Percentiles rank a stretch among this genome's conserved stretches.
Conservation (phyloP, 148 eudicot species). For the Heliamphora exappendiculata region DNA sequence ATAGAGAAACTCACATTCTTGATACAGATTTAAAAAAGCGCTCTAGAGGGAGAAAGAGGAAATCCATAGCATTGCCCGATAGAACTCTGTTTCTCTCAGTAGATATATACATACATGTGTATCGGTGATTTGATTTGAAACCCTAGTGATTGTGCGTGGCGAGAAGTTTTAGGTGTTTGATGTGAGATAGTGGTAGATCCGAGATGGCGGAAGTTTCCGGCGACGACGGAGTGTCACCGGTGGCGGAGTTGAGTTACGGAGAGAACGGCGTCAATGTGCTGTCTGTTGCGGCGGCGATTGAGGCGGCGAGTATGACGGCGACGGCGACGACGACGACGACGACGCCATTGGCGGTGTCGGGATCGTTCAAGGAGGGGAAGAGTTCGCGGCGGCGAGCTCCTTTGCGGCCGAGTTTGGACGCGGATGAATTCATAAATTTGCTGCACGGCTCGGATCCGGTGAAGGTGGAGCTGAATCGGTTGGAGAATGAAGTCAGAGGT, state of each 20-base stretch:
- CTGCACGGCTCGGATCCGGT: slow-evolving; percentile 99
- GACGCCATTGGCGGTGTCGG: slow-evolving; percentile 38
- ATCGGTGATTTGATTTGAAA: neutral
- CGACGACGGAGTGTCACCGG: slow-evolving; percentile 13
- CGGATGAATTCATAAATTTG: slow-evolving; percentile 71
- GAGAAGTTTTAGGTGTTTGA: slow-evolving; percentile 11
- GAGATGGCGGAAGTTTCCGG: slow-evolving; percentile 36
- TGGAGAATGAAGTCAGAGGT: slow-evolving; percentile 96
- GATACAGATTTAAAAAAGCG: slow-evolving; percentile 1
- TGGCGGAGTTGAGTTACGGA: slow-evolving; percentile 17
- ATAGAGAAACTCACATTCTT: slow-evolving; percentile 11
- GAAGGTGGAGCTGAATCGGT: slow-evolving; percentile 81
- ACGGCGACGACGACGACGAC: slow-evolving; percentile 17
- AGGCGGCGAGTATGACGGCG: no score
- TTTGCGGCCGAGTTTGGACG: slow-evolving; percentile 71
- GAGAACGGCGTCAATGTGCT: slow-evolving; percentile 25
- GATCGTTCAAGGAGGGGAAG: slow-evolving; percentile 59
- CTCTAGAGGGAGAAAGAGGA: slow-evolving; percentile 3
- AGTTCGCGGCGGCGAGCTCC: slow-evolving; percentile 50
- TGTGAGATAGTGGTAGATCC: slow-evolving; percentile 32
- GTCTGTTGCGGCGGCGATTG: no score
- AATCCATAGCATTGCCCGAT: neutral
- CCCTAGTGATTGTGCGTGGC: neutral
- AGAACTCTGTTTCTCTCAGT: neutral
- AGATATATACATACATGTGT: neutral